Percentiles rank a stretch among this genome's conserved stretches.
phyloP scores from a whole-genome alignment of 495 filamentous ascomycete species.

The Pyrenula massariospora region DNA sequence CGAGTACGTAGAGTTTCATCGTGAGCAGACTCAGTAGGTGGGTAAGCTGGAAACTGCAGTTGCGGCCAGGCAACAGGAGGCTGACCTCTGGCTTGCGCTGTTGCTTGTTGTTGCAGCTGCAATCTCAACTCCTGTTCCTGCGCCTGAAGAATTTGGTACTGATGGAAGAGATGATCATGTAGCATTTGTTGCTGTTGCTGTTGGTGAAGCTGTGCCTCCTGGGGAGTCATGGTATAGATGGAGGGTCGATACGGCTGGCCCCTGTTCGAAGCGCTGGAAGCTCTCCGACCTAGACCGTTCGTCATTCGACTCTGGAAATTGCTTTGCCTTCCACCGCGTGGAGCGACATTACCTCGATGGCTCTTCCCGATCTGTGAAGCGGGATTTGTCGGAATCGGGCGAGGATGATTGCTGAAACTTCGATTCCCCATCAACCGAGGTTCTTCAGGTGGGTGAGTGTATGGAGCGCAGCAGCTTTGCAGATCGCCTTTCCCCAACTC shows the following conservation, averaged over 20 bases:
- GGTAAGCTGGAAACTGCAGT: constrained; percentile 14
- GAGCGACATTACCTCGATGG: constrained; percentile 34
- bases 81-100: constrained; percentile 33
- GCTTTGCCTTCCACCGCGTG: constrained; percentile 43
- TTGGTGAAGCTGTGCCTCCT: constrained; percentile 33
- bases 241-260: constrained; percentile 20
- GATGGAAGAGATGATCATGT: constrained; percentile 49
- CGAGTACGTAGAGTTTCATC: constrained; percentile 31
- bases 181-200: constrained; percentile 39
- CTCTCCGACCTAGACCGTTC: constrained; percentile 36
- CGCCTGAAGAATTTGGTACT: constrained; percentile 52
- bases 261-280: constrained; percentile 38
- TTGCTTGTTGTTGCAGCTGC: constrained; percentile 47
- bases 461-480: constrained; percentile 71
- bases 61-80: constrained; percentile 7
- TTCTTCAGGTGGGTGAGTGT: constrained; percentile 74
- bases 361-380: constrained; percentile 34
- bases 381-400: constrained; percentile 44
- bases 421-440: constrained; percentile 58
- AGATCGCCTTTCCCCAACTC: constrained; percentile 64
- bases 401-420: constrained; percentile 43
- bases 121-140: constrained; percentile 53
- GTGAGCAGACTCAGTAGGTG: constrained; percentile 22
- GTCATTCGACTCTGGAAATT: constrained; percentile 28
- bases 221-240: constrained; percentile 18